These are phyloP conservation scores for Penicillium verhagenii DNA, from an alignment of 495 filamentous ascomycete genomes.

Conservation along the genomic window DNA sequence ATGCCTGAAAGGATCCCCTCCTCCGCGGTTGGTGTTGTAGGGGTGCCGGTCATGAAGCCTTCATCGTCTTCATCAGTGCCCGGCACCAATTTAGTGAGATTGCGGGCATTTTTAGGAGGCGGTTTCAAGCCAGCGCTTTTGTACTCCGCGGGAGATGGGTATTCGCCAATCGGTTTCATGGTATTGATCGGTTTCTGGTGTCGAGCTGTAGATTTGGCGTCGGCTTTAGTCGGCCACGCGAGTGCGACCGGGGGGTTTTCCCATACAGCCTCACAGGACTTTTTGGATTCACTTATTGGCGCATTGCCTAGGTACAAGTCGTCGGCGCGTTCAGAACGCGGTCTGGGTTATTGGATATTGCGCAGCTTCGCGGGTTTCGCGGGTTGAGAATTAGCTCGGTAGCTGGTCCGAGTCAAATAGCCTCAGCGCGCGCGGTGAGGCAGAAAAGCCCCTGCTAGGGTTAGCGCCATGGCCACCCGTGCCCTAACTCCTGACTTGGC, in stretches of 20 bases:
- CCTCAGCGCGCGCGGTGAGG: slow-evolving; percentile 24
- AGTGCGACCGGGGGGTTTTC: slow-evolving; percentile 10
- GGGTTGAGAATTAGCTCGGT: slow-evolving; percentile 16
- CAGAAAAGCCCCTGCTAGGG: slow-evolving; percentile 24
- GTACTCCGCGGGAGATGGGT: slow-evolving; percentile 25
- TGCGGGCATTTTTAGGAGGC: slow-evolving; percentile 4
- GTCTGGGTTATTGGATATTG: slow-evolving; percentile 17
- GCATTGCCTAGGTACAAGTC: slow-evolving; percentile 6
- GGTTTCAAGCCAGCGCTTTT: slow-evolving; percentile 20
- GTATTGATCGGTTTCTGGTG: slow-evolving; percentile 6
- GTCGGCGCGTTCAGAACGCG: slow-evolving; percentile 15
- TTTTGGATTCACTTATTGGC: slow-evolving; percentile 1
- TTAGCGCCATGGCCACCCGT: slow-evolving; percentile 21
- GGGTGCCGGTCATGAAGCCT: slow-evolving; percentile 9
- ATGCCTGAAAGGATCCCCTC: slow-evolving; percentile 8
- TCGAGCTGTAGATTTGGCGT: slow-evolving; percentile 7
- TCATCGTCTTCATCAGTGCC: slow-evolving; percentile 5
- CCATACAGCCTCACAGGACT: slow-evolving; percentile 9
- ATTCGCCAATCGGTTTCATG: slow-evolving; percentile 30
- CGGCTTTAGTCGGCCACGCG: slow-evolving; percentile 13
- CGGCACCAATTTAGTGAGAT: slow-evolving; percentile 4
- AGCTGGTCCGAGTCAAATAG: slow-evolving; percentile 16
- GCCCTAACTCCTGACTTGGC: slow-evolving; percentile 16
- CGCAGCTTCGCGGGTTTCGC: slow-evolving; percentile 14
- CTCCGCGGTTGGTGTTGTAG: slow-evolving; percentile 18